Conservation (phyloP, 306 rosid genomes). For the Astragalus membranaceus region DNA sequence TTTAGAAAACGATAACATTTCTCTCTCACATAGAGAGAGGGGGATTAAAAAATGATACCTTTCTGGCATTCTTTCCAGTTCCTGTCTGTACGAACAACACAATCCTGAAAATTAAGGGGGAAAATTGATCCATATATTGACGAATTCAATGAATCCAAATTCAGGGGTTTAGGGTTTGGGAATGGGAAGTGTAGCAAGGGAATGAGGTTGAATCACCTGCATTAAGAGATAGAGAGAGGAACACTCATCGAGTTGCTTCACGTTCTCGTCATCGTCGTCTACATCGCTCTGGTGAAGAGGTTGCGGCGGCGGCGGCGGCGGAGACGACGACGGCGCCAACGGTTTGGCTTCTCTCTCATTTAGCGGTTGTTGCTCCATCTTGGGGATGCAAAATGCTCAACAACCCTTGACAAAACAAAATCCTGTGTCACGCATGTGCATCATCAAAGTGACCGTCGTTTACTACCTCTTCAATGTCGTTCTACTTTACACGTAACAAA, state of each 20-base stretch:
- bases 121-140: background rate
- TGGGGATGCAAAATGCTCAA: too few species aligned
- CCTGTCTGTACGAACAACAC: slow-evolving; percentile 54
- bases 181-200: background rate
- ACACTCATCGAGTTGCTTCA: slow-evolving; percentile 72
- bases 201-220: slow-evolving; percentile 44
- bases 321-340: background rate
- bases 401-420: too few species aligned
- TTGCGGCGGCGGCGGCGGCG: background rate
- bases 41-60: slow-evolving; percentile 28
- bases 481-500: too few species aligned
- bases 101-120: slow-evolving; percentile 45
- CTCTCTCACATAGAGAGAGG: background rate
- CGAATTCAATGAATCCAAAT: background rate
- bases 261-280: slow-evolving; percentile 73
- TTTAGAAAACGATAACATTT: background rate
- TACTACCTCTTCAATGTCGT: too few species aligned
- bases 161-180: slow-evolving; percentile 39
- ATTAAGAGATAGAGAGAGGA: slow-evolving; percentile 57
- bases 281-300: slow-evolving; percentile 45
- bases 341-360: slow-evolving; percentile 6
- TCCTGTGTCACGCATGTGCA: too few species aligned
- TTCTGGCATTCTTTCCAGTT: slow-evolving; percentile 77
- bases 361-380: slow-evolving; percentile 20
- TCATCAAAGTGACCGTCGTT: too few species aligned